Conservation (phyloP, 768 basidiomycete species). For the Panaeolus papilionaceus region DNA sequence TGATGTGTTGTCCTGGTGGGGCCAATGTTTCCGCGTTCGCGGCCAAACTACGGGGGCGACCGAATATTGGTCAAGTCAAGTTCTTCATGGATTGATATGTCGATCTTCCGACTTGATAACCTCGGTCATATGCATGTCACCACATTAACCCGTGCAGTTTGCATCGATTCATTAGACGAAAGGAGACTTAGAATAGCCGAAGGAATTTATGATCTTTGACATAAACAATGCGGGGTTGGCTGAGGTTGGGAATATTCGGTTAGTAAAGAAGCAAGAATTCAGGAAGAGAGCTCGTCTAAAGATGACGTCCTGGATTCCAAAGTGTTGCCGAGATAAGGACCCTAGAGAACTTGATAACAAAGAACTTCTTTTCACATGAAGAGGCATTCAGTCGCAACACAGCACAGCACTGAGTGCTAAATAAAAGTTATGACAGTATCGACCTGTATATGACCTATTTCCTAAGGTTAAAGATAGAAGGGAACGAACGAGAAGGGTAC, state of each 20-base stretch:
- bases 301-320: background rate
- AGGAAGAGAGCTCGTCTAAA: background rate
- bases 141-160: background rate
- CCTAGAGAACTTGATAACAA: background rate
- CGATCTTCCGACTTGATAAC: background rate
- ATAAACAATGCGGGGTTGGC: background rate
- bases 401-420: background rate
- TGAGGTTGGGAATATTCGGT: background rate
- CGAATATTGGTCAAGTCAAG: background rate
- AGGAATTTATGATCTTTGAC: background rate
- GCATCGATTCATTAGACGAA: background rate
- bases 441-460: background rate
- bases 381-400: background rate
- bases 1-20: background rate
- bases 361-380: background rate
- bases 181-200: background rate
- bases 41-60: background rate
- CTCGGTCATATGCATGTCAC: background rate
- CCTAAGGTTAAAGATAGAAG: background rate
- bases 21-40: background rate
- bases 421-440: background rate
- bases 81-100: background rate
- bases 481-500: background rate
- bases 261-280: constrained; percentile 5
- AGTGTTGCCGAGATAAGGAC: background rate